A percentile compares a stretch with the other conserved stretches of the same genome.
Conservation (phyloP, 139 green algal genomes). For the Tetratostichococcus sp. region DNA sequence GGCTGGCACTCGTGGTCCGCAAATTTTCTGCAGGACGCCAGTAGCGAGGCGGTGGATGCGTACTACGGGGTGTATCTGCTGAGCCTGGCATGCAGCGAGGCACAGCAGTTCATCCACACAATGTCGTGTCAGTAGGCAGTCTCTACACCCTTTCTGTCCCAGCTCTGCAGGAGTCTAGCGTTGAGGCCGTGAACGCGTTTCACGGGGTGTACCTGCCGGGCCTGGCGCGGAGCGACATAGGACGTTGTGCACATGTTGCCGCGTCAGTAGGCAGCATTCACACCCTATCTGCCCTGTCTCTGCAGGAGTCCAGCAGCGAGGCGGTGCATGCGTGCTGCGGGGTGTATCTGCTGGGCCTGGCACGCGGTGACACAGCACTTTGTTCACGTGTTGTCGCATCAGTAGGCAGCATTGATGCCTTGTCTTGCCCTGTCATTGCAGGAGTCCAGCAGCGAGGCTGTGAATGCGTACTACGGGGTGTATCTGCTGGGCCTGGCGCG, state of each 20-base stretch:
- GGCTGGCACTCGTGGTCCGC: too few relatives aligned
- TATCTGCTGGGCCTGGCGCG: constrained; percentile 26
- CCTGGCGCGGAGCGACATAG: too few relatives aligned
- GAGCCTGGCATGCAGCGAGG: constrained; percentile 19
- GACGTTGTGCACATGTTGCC: too few relatives aligned
- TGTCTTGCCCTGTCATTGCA: too few relatives aligned
- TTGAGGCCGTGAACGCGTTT: constrained; percentile 40
- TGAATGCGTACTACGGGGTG: constrained; percentile 42
- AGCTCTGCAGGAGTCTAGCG: constrained; percentile 45
- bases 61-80: constrained; percentile 44
- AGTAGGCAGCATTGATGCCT: too few relatives aligned
- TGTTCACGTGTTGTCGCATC: too few relatives aligned
- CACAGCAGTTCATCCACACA: too few relatives aligned
- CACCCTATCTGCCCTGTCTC: too few relatives aligned
- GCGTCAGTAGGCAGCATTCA: too few relatives aligned
- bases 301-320: constrained; percentile 42
- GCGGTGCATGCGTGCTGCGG: constrained; percentile 43
- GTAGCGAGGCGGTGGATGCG: constrained; percentile 32
- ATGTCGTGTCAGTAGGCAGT: too few relatives aligned
- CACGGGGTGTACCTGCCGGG: constrained; percentile 36
- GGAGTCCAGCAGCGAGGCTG: constrained; percentile 34
- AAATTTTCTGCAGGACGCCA: constrained; percentile 41
- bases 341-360: constrained; percentile 26
- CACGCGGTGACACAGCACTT: too few relatives aligned
- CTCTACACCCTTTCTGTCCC: too few relatives aligned